Evolutionary conservation across 2,329 filamentous ascomycete genomes (phyloP).

Genomic region (Monilinia laxa): DNA sequence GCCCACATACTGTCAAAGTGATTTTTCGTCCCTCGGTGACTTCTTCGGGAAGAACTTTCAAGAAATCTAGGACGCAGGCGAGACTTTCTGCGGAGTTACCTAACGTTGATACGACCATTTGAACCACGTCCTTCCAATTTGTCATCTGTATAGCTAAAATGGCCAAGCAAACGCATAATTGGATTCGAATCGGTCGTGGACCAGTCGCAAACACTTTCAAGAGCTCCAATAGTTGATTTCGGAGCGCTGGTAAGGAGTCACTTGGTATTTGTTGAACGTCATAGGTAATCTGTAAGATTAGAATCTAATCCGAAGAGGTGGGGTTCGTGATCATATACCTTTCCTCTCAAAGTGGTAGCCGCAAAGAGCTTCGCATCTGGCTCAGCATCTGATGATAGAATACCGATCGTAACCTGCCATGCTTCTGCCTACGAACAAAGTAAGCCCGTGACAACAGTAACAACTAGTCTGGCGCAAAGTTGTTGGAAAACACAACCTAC

Average conservation of each 20-base stretch:
- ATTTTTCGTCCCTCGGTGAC: constrained; percentile 99
- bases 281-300: constrained; percentile 76
- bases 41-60: constrained; percentile 96
- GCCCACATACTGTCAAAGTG: constrained; percentile 94
- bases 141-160: constrained; percentile 96
- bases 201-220: constrained; percentile 79
- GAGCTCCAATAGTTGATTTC: constrained; percentile 79
- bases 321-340: constrained; percentile 58
- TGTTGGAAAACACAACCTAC: constrained; percentile 53
- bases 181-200: constrained; percentile 81
- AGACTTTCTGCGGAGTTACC: constrained; percentile 75
- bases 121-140: constrained; percentile 89
- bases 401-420: constrained; percentile 83
- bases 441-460: constrained; percentile 30
- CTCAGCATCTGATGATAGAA: constrained; percentile 79
- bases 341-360: constrained; percentile 94
- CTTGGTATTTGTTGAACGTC: constrained; percentile 86
- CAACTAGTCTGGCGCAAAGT: constrained; percentile 23
- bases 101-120: constrained; percentile 75
- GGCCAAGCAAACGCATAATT: constrained; percentile 91
- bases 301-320: constrained; percentile 19
- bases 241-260: constrained; percentile 70
- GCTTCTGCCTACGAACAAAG: constrained; percentile 66
- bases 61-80: constrained; percentile 89
- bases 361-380: constrained; percentile 91